These are phyloP conservation scores for Auriscalpium vulgare DNA, from an alignment of 768 basidiomycete species.

Conservation along the genomic window DNA sequence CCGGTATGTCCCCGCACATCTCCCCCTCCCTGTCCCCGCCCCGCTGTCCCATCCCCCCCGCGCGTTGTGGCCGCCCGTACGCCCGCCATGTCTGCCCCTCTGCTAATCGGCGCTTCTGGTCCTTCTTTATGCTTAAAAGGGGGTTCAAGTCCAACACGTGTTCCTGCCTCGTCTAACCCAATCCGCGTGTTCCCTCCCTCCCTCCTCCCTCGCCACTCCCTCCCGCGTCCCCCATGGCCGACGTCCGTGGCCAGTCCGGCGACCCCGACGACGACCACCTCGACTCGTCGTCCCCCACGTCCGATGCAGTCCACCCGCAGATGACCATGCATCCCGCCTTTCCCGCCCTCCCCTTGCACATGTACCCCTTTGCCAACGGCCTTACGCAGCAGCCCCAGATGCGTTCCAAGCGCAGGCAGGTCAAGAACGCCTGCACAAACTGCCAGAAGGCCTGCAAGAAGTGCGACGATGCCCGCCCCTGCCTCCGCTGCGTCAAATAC, in stretches of 20 bases:
- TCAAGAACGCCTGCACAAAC: slow-evolving; percentile 88
- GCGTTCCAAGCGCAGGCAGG: slow-evolving; percentile 75
- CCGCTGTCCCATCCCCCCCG: background rate
- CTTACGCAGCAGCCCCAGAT: slow-evolving; percentile 39
- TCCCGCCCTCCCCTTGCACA: slow-evolving; percentile 53
- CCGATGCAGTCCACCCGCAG: slow-evolving; percentile 34
- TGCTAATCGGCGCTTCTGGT: slow-evolving; percentile 7
- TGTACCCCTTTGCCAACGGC: slow-evolving; percentile 58
- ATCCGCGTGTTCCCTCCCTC: slow-evolving; percentile 11
- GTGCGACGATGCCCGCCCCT: slow-evolving; percentile 87
- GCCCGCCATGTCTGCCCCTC: background rate
- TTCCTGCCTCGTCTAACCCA: slow-evolving; percentile 5
- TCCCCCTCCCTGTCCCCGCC: background rate
- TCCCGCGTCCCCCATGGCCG: slow-evolving; percentile 11
- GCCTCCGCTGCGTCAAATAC: slow-evolving; percentile 88
- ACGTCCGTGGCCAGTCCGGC: slow-evolving; percentile 18
- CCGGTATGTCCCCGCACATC: background rate
- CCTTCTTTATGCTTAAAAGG: background rate
- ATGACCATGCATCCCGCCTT: slow-evolving; percentile 46
- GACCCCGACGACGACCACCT: slow-evolving; percentile 31
- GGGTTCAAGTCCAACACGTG: slow-evolving; percentile 12
- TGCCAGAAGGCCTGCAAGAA: slow-evolving; percentile 92
- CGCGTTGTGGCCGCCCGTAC: background rate
- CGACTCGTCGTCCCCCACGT: slow-evolving; percentile 13
- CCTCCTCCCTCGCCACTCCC: slow-evolving; percentile 11